Base-by-base conservation (phyloP, 352 stramenopile genomes). In the Phytophthora fragariaefolia region DNA sequence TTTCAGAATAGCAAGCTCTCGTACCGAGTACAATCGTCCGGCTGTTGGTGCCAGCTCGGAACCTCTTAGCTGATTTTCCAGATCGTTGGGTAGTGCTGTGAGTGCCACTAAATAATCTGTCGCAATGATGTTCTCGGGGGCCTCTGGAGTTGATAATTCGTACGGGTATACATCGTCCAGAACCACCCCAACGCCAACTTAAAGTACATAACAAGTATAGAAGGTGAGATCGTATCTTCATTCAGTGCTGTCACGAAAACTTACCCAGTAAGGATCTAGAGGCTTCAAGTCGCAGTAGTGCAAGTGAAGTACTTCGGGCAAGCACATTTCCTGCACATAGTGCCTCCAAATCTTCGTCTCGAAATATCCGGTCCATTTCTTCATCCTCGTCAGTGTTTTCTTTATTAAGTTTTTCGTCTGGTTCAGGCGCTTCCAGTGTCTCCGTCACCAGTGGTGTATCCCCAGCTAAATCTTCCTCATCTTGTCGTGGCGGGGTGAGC, bases 101-200 rank as follows among this genome's bases (percentile, higher is more conserved):
- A 93, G 77, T 7, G 62, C 56, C 8, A 93, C 55, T 42, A 93
- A 58, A 50, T 88, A 91, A 53, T 92, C 79, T 9, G 77, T 30
- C 27, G 52, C 50, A n/a, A 76, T 24, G 12, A 24, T 59, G 18
- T 47, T 45, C 2, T 61, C 12, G 10, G 24, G 20, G 5, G 71
- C 18, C n/a, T 85, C 55, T 24, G 45, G 27, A n/a, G 34, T n/a
- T 13, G 60, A 63, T 8, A 89, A 50, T 34, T 91, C 79, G 5
- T 3, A 43, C 10, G 82, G 81, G 22, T 87, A 77, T 7, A 93
- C 69, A 49, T 90, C 82, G 46, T 93, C 85, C 36, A 92, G 40
- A 18, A 91, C 69, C 32, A 92, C 69, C 2, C 85, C 85, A 7
- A 91, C 63, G 30, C 83, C 83, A 40, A 63, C 80, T 83, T 10